These are phyloP conservation scores for Sherardia arvensis DNA, from an alignment of 257 asterid species.

Conservation along the genomic window DNA sequence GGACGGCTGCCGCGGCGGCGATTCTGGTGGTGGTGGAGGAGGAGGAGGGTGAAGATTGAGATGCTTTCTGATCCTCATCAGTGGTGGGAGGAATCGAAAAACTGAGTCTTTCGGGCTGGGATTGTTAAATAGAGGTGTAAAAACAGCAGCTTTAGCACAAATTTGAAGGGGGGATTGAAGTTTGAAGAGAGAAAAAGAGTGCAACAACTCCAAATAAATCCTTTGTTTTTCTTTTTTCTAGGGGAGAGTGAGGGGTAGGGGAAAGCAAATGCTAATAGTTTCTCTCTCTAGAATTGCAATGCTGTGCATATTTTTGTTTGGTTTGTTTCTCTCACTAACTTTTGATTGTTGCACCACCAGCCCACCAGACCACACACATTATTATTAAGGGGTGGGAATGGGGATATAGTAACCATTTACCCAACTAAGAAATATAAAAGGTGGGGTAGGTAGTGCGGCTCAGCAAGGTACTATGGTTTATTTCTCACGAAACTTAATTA, in stretches of 20 bases:
- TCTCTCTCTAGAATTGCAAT: background rate
- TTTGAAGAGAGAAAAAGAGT: slow-evolving; percentile 13
- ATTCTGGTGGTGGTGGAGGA: slow-evolving; percentile 13
- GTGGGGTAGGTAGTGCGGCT: background rate
- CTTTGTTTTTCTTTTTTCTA: background rate
- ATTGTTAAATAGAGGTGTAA: background rate
- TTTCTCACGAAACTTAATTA: background rate
- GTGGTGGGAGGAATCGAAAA: background rate
- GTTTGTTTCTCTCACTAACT: slow-evolving; percentile 55
- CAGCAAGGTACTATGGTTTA: background rate
- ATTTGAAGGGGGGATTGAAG: slow-evolving; percentile 7
- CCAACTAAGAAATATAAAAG: background rate
- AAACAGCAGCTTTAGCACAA: background rate
- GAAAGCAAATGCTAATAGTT: background rate
- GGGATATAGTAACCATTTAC: background rate
- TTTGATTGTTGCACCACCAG: slow-evolving; percentile 77
- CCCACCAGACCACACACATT: slow-evolving; percentile 9
- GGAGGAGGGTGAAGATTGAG: slow-evolving; percentile 20
- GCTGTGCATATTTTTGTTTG: background rate
- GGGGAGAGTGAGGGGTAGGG: background rate
- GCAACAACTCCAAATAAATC: slow-evolving; percentile 3
- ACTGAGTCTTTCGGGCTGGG: background rate
- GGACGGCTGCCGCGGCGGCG: background rate
- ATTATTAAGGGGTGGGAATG: slow-evolving; percentile 3
- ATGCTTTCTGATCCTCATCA: slow-evolving; percentile 73